Evolutionary conservation across 2,329 filamentous ascomycete genomes (phyloP).

Genomic region (Phoma sp.): DNA sequence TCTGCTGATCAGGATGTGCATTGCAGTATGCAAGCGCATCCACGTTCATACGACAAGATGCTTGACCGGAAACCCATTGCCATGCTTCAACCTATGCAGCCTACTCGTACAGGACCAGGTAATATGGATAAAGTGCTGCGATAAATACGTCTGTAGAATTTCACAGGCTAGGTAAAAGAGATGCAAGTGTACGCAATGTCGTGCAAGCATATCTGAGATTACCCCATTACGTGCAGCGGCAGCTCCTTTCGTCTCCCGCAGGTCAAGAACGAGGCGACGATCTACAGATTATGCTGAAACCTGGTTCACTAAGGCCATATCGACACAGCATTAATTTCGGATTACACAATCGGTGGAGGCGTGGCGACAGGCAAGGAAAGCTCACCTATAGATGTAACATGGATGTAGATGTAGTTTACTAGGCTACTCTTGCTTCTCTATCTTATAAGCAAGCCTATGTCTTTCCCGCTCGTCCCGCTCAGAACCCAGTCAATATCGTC

Average conservation of each 20-base stretch:
- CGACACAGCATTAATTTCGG: not conserved
- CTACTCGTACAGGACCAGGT: not conserved
- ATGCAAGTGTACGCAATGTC: not conserved
- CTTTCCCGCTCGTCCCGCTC: not conserved
- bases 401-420: too few species aligned
- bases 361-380: not conserved
- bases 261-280: not conserved
- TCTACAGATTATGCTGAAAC: not conserved
- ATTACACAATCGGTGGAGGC: not conserved
- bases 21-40: slow-evolving; percentile 1
- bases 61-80: slow-evolving; percentile 1
- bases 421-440: slow-evolving; percentile 3
- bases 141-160: not conserved
- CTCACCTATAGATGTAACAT: too few species aligned
- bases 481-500: not conserved
- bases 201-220: not conserved
- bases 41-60: not conserved
- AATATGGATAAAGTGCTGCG: not conserved
- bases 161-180: not conserved
- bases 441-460: not conserved
- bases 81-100: not conserved
- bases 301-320: not conserved
- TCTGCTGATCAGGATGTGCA: not conserved
- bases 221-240: not conserved
- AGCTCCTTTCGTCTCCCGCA: not conserved